Conservation (phyloP, 2,329 filamentous ascomycete species). For the Alternaria metachromatica region DNA sequence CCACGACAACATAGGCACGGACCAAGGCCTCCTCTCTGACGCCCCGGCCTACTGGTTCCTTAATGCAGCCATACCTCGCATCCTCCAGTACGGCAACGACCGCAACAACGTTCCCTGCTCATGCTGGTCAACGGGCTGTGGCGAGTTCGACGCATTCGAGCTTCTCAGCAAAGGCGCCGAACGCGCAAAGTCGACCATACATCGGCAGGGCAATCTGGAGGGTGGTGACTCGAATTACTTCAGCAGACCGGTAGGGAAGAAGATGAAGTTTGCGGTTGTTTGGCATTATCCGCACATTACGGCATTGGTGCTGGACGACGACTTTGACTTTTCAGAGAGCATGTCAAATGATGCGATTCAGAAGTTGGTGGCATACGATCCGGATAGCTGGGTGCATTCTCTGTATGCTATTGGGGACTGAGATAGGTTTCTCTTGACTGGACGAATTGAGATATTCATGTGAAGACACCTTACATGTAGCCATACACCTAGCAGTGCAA, state of each 20-base stretch:
- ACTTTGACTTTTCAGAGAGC: constrained; percentile 46
- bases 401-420: constrained; percentile 47
- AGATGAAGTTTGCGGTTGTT: constrained; percentile 66
- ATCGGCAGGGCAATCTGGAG: constrained; percentile 61
- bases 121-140: constrained; percentile 74
- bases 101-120: constrained; percentile 62
- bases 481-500: background rate
- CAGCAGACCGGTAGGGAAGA: constrained; percentile 64
- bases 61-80: constrained; percentile 74
- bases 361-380: constrained; percentile 44
- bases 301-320: constrained; percentile 46
- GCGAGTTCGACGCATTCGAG: constrained; percentile 79
- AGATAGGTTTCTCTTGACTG: background rate
- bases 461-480: background rate
- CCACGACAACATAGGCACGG: constrained; percentile 38
- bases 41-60: constrained; percentile 80
- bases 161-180: constrained; percentile 69
- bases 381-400: constrained; percentile 47
- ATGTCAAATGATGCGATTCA: constrained; percentile 45
- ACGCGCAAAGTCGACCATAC: constrained; percentile 74
- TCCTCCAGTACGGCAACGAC: constrained; percentile 68
- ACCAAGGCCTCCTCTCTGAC: constrained; percentile 59
- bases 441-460: background rate
- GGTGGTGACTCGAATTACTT: constrained; percentile 77
- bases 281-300: constrained; percentile 44